Evolutionary conservation across 495 filamentous ascomycete species (phyloP).

Genomic region (Pyronema domesticum): DNA sequence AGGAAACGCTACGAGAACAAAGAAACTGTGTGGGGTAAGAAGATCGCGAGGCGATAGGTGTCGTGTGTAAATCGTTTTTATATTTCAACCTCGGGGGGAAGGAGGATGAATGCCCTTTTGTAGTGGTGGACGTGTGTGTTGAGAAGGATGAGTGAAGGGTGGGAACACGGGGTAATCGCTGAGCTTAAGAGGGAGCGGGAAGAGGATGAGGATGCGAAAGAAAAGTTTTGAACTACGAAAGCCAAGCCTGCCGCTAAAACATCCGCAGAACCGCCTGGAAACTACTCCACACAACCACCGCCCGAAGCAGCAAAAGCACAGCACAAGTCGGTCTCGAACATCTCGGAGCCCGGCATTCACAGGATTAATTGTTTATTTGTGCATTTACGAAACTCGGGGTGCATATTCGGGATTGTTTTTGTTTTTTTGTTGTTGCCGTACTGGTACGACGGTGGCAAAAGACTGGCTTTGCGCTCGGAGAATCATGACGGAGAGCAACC

Average conservation of each 20-base stretch:
- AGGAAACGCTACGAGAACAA: not conserved
- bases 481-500: no score
- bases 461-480: no score
- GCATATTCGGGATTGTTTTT: no score
- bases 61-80: not conserved
- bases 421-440: no score
- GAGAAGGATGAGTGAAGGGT: not conserved
- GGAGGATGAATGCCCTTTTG: not conserved
- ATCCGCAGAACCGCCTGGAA: constrained; percentile 4
- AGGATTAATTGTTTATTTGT: no score
- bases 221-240: constrained; percentile 3
- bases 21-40: not conserved
- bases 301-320: not conserved
- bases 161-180: not conserved
- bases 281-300: not conserved
- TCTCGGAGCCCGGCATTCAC: no score
- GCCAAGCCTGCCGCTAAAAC: not conserved
- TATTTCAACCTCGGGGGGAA: not conserved
- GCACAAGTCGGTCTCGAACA: no score
- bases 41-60: not conserved
- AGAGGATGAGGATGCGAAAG: not conserved
- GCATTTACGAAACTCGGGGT: no score
- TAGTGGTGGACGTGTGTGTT: not conserved
- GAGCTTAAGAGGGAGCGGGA: constrained; percentile 4
- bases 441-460: no score